Base-by-base conservation (phyloP, 1,284 basidiomycete species). In the Sphaerobolus stellatus region DNA sequence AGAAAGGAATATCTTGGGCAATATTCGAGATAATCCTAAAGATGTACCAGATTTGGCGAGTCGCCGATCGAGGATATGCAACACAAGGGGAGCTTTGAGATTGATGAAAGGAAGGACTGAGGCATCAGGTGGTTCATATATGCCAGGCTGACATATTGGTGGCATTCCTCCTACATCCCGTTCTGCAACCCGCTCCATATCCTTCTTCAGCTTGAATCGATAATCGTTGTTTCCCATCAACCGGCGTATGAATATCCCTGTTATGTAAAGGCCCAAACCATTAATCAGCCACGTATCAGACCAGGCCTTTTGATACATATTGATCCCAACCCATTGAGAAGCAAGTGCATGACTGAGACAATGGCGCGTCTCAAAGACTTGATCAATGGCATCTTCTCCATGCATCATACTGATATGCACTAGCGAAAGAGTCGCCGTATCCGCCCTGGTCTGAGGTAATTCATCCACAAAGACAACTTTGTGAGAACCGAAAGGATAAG, bases 151-250 rank as follows among this genome's bases (percentile, higher is more conserved):
- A 69, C 94, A 98, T 52, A 99, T 86, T 1, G 97, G 97, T 44
- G 91, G 90, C 84, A 96, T 92, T 20, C 83, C 80, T 22, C 93
- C 93, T 48, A 90, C 85, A 69, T 99, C 97, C 76, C 86, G 82
- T 58, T 88, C 85, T 28, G 94, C 80, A 43, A 97, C 89, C n/a
- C 93, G 88, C 60, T 95, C 88, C 80, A 98, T 96, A 68, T 99
- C 97, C 70, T 94, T 95, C 75, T 96, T 96, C 64, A 99, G 72
- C 50, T 93, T 80, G 71, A 94, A 99, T 2, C 96, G 84, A 66
- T 98, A 99, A 68, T 99, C 97, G 76, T 99, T 99, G 71, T 92
- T 97, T 22, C 97, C 97, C 59, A 98, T 79, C 5, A 96, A 75
- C 65, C 90, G 90, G 54, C 89, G 85, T 61, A 97, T 75, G 73